These are phyloP conservation scores for Talaromyces funiculosus DNA, from an alignment of 2,329 filamentous ascomycete species.

Conservation along the genomic window DNA sequence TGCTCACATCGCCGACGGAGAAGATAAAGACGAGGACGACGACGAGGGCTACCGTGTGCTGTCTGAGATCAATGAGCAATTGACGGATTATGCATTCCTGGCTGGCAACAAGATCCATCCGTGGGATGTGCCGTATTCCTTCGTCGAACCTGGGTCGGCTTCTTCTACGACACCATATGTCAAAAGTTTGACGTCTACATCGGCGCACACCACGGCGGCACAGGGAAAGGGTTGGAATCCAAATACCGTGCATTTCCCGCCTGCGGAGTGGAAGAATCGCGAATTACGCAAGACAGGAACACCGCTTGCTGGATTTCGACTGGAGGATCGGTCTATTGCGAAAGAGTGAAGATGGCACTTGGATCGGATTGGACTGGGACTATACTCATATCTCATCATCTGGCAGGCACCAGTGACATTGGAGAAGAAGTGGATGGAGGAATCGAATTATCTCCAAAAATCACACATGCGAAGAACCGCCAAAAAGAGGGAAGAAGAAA, in stretches of 20 bases:
- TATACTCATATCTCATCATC: too few relatives aligned
- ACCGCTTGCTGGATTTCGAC: background rate
- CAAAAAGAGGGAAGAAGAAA: background rate
- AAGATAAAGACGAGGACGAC: background rate
- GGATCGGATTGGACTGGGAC: too few relatives aligned
- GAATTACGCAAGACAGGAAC: background rate
- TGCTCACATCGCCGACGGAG: background rate
- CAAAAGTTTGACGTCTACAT: too few relatives aligned
- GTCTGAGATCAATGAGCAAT: constrained; percentile 3
- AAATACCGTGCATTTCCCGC: background rate
- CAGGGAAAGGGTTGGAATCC: background rate
- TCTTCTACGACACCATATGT: too few relatives aligned
- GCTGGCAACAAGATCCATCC: background rate
- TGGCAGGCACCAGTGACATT: background rate
- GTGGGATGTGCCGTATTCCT: background rate
- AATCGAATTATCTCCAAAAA: background rate
- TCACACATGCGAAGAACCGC: background rate
- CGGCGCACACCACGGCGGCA: background rate
- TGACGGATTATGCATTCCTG: constrained; percentile 8
- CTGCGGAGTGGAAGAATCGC: background rate
- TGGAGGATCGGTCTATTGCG: background rate
- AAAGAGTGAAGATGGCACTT: background rate
- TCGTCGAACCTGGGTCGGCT: background rate
- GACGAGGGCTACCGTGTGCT: background rate
- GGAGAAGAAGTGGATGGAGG: background rate